Evolutionary conservation across 1,284 basidiomycete species (phyloP), one percentile per base, ranked within the genome.

Genomic region (Microbotryum silenes-acaulis): DNA sequence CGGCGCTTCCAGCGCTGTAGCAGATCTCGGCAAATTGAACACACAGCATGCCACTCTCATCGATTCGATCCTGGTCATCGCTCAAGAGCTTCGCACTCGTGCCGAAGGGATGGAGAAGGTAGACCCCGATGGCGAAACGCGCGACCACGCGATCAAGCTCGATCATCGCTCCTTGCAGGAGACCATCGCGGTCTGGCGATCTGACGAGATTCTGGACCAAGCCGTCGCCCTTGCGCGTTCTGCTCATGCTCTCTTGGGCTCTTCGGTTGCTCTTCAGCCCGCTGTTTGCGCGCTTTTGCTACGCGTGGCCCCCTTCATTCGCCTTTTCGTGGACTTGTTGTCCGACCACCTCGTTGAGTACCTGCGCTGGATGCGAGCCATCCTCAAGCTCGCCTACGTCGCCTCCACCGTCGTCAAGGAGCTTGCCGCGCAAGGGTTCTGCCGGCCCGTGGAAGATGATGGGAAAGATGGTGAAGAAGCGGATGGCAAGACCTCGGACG

Each of bases 351-450:
- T 91, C 23, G 70, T 74, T 6, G 76, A 78, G 51, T 81, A 84
- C 53, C 78, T 79, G 46, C 75, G 81, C 62, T 90, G 86, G 86
- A 83, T 84, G n/a, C 84, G 85, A 70, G 78, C 87, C 8, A 75
- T 91, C 14, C 87, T 93, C 80, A 97, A 96, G 76, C 80, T 98
- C 62, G 81, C 84, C 68, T 88, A 86, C 70, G 81, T 94, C 46
- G 76, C 93, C 44, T 87, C 84, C 69, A 84, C 85, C 31, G 78
- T 91, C 37, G 79, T 92, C 69, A 81, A 82, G 25, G 85, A 85
- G 18, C 77, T 98, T 12, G 85, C 88, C 1, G 82, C 82, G 55
- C 83, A 93, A 73, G 96, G 96, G 6, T 98, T 97, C 79, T 99
- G 92, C 77, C 85, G 86, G 70, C 91, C 93, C 3, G 81, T 82